Evolutionary conservation across 1,284 basidiomycete genomes (phyloP).

Genomic region (Leccinum colubrinum): DNA sequence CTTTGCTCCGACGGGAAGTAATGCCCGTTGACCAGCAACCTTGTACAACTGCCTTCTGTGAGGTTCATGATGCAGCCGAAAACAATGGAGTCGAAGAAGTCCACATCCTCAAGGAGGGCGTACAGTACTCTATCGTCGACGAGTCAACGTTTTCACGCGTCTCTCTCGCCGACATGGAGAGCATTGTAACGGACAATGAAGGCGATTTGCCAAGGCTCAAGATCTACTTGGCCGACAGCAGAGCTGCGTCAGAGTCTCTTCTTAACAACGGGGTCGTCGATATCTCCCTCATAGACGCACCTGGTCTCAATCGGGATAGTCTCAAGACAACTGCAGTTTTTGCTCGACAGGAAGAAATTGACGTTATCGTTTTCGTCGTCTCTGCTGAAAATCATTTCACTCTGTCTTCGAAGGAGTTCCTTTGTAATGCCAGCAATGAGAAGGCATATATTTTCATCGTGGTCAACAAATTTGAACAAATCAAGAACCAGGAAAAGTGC

Average conservation of each 20-base stretch:
- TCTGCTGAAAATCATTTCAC: conserved; percentile 99
- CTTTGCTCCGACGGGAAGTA: conserved; percentile 83
- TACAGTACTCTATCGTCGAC: conserved; percentile 72
- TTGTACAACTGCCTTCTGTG: conserved; percentile 96
- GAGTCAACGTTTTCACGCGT: conserved; percentile 75
- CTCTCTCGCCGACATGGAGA: conserved; percentile 72
- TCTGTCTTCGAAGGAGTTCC: conserved; percentile 92
- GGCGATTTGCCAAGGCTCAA: conserved; percentile 73
- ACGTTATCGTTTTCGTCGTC: conserved; percentile 98
- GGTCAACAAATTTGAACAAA: conserved; percentile 97
- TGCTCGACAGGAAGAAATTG: conserved; percentile 96
- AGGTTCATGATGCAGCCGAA: conserved; percentile 91
- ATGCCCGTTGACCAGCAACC: conserved; percentile 99
- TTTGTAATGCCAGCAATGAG: conserved; percentile 92
- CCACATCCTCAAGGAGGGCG: conserved; percentile 71
- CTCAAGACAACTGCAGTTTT: conserved; percentile 96
- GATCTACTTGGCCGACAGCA: conserved; percentile 79
- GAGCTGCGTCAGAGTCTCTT: conserved; percentile 76
- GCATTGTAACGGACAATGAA: conserved; percentile 81
- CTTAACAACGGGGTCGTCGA: conserved; percentile 96
- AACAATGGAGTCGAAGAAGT: conserved; percentile 81
- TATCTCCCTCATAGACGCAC: conserved; percentile 98
- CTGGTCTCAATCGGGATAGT: conserved; percentile 95
- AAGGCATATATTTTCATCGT: conserved; percentile 99
- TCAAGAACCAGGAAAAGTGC: conserved; percentile 95